Base-by-base conservation (phyloP, 345 rosid genomes). In the Heritiera fomes region DNA sequence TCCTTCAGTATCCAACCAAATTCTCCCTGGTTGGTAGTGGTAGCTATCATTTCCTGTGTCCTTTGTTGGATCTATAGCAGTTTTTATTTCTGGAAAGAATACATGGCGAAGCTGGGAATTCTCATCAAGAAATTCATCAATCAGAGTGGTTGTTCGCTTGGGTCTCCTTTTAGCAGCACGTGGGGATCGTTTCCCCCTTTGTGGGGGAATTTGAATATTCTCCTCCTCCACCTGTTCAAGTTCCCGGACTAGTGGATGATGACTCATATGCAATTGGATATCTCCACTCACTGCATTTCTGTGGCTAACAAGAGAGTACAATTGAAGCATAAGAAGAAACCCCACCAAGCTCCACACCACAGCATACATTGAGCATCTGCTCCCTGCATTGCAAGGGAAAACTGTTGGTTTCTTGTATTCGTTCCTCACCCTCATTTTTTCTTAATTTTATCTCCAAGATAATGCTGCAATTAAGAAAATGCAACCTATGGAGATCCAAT, bases 51-150 rank as follows among this genome's bases (percentile, higher is more conserved):
- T 92, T 30, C 87, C 88, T 76, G 81, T 70, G 52, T 84, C 90
- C 83, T 83, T 92, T 43, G 64, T 85, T 0, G 98, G 98, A 79
- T 88, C 90, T 76, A 92, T 45, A 0, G 92, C 90, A 23, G 85
- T 88, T 85, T 81, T 90, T 80, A 85, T 83, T 66, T 59, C 87
- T 13, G 99, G 99, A 79, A 95, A 95, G 87, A 95, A 95, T 1
- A 90, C 82, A 69, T 88, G 85, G 47, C 97, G 85, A 67, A 93
- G 88, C 59, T 89, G 92, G 28, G 98, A 96, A 80, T 91, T 91
- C 80, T 96, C 97, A n/a, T 96, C 97, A 76, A 95, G 97, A 88
- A 92, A 95, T 87, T 95, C 99, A 77, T 95, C 98, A 59, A 92
- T 84, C 71, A 95, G 28, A 76, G 97, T 87, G 78, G 94, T 92